These are phyloP conservation scores for Diaporthe citriasiana DNA, from an alignment of 2,329 filamentous ascomycete species.

Conservation along the genomic window DNA sequence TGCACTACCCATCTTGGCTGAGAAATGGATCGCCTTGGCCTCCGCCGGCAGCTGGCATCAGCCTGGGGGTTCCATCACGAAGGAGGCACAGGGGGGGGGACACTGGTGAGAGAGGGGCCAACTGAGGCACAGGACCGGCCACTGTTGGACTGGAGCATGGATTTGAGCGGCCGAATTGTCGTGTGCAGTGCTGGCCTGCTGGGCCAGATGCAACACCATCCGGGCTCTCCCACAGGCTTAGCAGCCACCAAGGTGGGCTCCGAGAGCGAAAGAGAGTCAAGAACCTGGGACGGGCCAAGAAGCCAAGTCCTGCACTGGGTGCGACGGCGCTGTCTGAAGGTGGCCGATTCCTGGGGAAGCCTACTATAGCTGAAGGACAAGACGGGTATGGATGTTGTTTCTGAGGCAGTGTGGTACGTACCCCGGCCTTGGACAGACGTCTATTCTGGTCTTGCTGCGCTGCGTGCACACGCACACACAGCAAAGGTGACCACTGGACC, in stretches of 20 bases:
- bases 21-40: constrained; percentile 38
- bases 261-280: constrained; percentile 24
- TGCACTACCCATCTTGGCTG: constrained; percentile 29
- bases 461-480: not conserved
- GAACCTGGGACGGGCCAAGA: constrained; percentile 38
- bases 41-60: constrained; percentile 35
- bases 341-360: constrained; percentile 30
- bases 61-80: not conserved
- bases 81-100: constrained; percentile 1
- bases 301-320: constrained; percentile 39
- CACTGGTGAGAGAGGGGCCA: not conserved
- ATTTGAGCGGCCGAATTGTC: constrained; percentile 5
- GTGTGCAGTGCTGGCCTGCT: constrained; percentile 28
- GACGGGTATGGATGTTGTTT: constrained; percentile 17
- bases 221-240: constrained; percentile 29
- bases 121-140: constrained; percentile 23
- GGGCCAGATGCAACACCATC: constrained; percentile 28
- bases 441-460: not conserved
- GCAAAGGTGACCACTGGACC: too few relatives aligned
- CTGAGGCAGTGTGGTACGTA: constrained; percentile 29
- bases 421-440: not conserved
- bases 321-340: constrained; percentile 30
- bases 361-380: constrained; percentile 20
- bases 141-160: not conserved
- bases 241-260: constrained; percentile 20